These are phyloP conservation scores for Isabelozyma pseudorhagii DNA, from an alignment of 805 yeast species.

Conservation along the genomic window DNA sequence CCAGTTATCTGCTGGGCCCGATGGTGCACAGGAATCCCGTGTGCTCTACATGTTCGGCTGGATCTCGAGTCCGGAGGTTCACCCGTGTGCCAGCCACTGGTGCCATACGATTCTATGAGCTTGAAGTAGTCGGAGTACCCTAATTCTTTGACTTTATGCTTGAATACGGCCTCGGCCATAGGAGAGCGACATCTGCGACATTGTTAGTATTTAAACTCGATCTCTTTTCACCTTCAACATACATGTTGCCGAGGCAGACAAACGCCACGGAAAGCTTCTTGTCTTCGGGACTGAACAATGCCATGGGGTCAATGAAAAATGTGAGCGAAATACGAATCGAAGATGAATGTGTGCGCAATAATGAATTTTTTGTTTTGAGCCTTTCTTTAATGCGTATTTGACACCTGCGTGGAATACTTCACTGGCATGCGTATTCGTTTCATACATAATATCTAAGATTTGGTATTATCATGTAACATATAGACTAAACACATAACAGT, in stretches of 20 bases:
- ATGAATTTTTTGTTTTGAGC: no score
- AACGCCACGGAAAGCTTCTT: constrained; percentile 66
- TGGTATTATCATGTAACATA: no score
- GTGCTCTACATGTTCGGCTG: constrained; percentile 58
- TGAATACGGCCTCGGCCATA: constrained; percentile 95
- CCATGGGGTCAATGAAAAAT: background rate
- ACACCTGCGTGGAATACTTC: no score
- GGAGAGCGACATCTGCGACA: constrained; percentile 80
- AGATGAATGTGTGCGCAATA: no score
- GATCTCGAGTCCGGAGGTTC: constrained; percentile 79
- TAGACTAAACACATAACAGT: no score
- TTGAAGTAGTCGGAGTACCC: constrained; percentile 46
- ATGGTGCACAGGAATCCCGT: constrained; percentile 75
- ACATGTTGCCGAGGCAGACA: constrained; percentile 89
- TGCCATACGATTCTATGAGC: constrained; percentile 82
- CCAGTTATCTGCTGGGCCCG: constrained; percentile 64
- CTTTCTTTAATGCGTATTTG: no score
- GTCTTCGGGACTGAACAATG: background rate
- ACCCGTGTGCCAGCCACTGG: constrained; percentile 82
- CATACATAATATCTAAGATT: no score
- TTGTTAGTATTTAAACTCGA: constrained; percentile 13
- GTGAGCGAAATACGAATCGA: background rate
- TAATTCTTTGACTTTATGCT: constrained; percentile 52
- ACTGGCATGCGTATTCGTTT: no score
- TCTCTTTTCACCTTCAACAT: constrained; percentile 24